phyloP scores from a whole-genome alignment of 2,329 filamentous ascomycete species.

The Daldinia sp. region DNA sequence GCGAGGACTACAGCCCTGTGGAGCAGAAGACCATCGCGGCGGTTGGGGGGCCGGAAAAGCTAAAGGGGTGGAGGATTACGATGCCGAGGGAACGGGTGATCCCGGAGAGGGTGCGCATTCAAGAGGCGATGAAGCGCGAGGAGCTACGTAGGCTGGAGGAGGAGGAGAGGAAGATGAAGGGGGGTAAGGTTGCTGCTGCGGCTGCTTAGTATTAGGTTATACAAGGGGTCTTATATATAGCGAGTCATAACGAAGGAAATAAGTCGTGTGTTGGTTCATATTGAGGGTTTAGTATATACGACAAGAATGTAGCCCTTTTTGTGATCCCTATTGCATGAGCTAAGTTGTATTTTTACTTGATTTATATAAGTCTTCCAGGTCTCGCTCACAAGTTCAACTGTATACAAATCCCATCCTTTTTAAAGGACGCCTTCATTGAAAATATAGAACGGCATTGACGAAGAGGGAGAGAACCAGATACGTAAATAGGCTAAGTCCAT shows the following conservation, averaged over 20 bases:
- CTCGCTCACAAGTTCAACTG: too few species aligned
- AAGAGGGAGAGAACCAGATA: too few species aligned
- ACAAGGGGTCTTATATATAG: neutral
- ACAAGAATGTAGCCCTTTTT: neutral
- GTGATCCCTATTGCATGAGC: neutral
- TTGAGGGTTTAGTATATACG: neutral
- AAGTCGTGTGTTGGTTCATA: neutral
- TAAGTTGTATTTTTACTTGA: neutral
- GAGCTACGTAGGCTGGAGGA: conserved; percentile 60
- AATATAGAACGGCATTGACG: too few species aligned
- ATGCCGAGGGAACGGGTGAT: conserved; percentile 62
- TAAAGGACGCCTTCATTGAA: too few species aligned
- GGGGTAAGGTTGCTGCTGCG: conserved; percentile 38
- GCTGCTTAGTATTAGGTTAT: conserved; percentile 38
- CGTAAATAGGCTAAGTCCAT: too few species aligned
- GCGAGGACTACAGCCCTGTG: conserved; percentile 64
- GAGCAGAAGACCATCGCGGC: conserved; percentile 66
- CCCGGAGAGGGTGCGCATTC: conserved; percentile 61
- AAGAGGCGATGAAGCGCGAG: conserved; percentile 63
- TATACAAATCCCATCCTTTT: too few species aligned
- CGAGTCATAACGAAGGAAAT: neutral
- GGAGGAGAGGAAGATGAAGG: conserved; percentile 24
- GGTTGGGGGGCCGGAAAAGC: conserved; percentile 59
- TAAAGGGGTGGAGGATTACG: conserved; percentile 66
- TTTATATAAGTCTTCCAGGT: too few species aligned